Conservation (phyloP, 2,329 filamentous ascomycete species). For the Aspergillus bombycis region DNA sequence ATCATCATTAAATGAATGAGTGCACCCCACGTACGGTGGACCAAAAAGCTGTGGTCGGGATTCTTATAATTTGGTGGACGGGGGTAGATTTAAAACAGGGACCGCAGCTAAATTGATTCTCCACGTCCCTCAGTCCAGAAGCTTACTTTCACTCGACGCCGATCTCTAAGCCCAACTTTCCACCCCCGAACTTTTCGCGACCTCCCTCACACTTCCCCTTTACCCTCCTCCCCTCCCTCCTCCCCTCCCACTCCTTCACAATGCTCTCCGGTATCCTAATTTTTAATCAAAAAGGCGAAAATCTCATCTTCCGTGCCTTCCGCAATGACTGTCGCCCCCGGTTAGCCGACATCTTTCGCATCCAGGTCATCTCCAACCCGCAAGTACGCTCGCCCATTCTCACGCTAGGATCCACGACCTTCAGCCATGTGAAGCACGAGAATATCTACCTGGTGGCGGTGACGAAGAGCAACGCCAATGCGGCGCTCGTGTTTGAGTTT, state of each 20-base stretch:
- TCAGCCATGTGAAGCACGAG: conserved; percentile 99
- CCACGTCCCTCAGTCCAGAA: conserved; percentile 11
- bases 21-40: not conserved
- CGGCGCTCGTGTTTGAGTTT: conserved; percentile 96
- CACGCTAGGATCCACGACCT: conserved; percentile 95
- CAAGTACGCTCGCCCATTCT: conserved; percentile 97
- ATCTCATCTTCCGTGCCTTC: conserved; percentile 98
- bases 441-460: conserved; percentile 98
- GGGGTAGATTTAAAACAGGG: not conserved
- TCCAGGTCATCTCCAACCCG: conserved; percentile 98
- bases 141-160: not conserved
- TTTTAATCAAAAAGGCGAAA: conserved; percentile 99
- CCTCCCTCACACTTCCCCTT: conserved; percentile 7
- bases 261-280: conserved; percentile 98
- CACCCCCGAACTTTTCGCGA: conserved; percentile 11
- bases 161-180: conserved; percentile 9
- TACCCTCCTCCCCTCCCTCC: conserved; percentile 9
- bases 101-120: conserved; percentile 4
- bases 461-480: conserved; percentile 99
- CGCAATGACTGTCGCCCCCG: conserved; percentile 97
- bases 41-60: not conserved
- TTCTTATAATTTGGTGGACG: not conserved
- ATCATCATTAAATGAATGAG: not conserved
- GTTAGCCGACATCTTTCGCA: conserved; percentile 97
- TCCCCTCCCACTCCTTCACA: conserved; percentile 22